Evolutionary conservation across 2,329 filamentous ascomycete genomes (phyloP), one percentile per base, ranked within the genome.

Genomic region (Fusarium beomiforme): DNA sequence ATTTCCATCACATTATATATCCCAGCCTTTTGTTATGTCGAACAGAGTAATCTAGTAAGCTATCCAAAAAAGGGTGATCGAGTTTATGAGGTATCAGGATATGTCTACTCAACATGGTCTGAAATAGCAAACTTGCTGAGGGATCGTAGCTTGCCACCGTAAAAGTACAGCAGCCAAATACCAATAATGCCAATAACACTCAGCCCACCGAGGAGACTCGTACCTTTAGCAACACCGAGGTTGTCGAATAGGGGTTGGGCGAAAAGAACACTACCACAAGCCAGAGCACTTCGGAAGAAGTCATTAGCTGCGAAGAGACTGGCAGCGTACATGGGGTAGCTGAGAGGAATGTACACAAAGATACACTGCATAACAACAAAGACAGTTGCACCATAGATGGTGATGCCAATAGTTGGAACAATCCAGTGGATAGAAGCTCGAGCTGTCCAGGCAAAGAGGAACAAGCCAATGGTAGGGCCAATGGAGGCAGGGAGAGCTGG

Each of bases 241-340:
- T 89, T 88, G 19, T 80, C 78, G 61, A 87, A 92, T 58, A 92
- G 82, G 9, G 90, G 89, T 49, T 86, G 83, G 0, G 86, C 85
- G 72, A 91, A 91, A 23, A 91, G 79, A 47, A 92, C 85, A 29
- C 86, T 86, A 0, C 85, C 89, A 55, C 86, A 88, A 10, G 89
- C 90, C 6, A 92, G 79, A 4, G 87, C 85, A 33, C 83, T 85
- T 42, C 88, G 83, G 78, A 87, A 85, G 76, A 89, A 87, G 79
- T 90, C 88, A 74, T 90, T 91, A 9, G 83, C 87, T 2, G 88
- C 88, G 74, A 91, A 90, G 24, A 90, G 79, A 51, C 83, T 86
- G 39, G 89, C 88, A 1, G 88, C 87, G 74, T 89, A 89, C 70
- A 82, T 80, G 8, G 87, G 87, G 72, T 89, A 89, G 55, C 81